Percentiles rank a stretch among this genome's conserved stretches.
phyloP scores from a whole-genome alignment of 805 yeast species.

The Hanseniaspora lachancei region DNA sequence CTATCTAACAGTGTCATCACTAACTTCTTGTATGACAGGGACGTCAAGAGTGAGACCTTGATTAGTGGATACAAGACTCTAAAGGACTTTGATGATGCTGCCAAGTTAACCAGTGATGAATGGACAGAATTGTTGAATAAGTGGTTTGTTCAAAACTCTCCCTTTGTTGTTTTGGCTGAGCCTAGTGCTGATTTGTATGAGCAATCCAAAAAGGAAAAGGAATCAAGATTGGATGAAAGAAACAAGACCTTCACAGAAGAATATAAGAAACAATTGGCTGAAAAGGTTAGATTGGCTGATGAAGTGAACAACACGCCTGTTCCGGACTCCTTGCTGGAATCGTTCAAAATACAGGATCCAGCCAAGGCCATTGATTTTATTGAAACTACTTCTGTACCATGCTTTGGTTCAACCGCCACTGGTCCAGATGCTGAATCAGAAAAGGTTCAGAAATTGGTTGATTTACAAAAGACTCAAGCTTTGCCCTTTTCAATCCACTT shows the following conservation, averaged over 20 bases:
- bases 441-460: constrained; percentile 20
- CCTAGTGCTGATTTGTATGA: constrained; percentile 54
- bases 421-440: constrained; percentile 23
- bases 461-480: constrained; percentile 28
- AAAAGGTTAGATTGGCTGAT: constrained; percentile 48
- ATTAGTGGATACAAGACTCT: constrained; percentile 41
- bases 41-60: constrained; percentile 33
- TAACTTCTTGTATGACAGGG: constrained; percentile 64
- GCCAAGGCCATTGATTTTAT: constrained; percentile 56
- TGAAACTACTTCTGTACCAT: constrained; percentile 48
- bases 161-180: constrained; percentile 53
- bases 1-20: constrained; percentile 56
- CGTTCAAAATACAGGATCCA: constrained; percentile 64
- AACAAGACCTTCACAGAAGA: constrained; percentile 40
- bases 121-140: constrained; percentile 50
- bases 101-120: constrained; percentile 46
- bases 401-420: constrained; percentile 31
- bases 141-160: constrained; percentile 46
- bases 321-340: constrained; percentile 50
- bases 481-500: constrained; percentile 62
- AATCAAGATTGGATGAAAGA: constrained; percentile 38
- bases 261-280: constrained; percentile 43
- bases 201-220: constrained; percentile 30
- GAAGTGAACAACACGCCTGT: constrained; percentile 59
- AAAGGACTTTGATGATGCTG: constrained; percentile 40